These are phyloP conservation scores for Asterionellopsis glacialis DNA, from an alignment of 108 stramenopile species.

Conservation along the genomic window DNA sequence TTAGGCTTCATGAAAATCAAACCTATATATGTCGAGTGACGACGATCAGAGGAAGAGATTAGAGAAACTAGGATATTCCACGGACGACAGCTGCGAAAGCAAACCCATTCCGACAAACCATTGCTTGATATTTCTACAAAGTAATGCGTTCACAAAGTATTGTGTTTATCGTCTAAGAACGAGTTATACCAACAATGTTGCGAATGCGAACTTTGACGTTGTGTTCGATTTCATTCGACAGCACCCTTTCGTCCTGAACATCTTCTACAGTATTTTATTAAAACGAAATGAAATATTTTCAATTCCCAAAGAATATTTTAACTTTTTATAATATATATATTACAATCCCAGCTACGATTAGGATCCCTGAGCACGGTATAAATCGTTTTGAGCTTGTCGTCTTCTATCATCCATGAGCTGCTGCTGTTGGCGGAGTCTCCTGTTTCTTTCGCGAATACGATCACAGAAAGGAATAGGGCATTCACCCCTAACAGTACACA, in stretches of 20 bases:
- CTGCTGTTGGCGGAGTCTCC: conserved; percentile 55
- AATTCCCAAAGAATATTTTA: neutral
- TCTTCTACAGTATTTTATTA: neutral
- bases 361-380: conserved; percentile 18
- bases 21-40: neutral
- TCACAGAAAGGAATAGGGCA: conserved; percentile 86
- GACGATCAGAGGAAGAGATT: conserved; percentile 9
- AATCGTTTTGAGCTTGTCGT: conserved; percentile 68
- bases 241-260: neutral
- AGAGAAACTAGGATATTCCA: conserved; percentile 21
- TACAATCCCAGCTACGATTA: neutral
- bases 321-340: neutral
- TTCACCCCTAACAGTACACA: conserved; percentile 45
- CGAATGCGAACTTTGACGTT: too few relatives aligned
- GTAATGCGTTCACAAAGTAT: too few relatives aligned
- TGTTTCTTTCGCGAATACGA: conserved; percentile 57
- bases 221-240: neutral
- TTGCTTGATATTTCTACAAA: too few relatives aligned
- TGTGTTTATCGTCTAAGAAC: too few relatives aligned
- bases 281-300: neutral
- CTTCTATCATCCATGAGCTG: conserved; percentile 78
- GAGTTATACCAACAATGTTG: too few relatives aligned
- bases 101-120: too few relatives aligned
- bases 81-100: conserved; percentile 10
- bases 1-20: too few relatives aligned